Evolutionary conservation across 768 basidiomycete genomes (phyloP), one percentile per base, ranked within the genome.

Genomic region (Auricularia sp.): DNA sequence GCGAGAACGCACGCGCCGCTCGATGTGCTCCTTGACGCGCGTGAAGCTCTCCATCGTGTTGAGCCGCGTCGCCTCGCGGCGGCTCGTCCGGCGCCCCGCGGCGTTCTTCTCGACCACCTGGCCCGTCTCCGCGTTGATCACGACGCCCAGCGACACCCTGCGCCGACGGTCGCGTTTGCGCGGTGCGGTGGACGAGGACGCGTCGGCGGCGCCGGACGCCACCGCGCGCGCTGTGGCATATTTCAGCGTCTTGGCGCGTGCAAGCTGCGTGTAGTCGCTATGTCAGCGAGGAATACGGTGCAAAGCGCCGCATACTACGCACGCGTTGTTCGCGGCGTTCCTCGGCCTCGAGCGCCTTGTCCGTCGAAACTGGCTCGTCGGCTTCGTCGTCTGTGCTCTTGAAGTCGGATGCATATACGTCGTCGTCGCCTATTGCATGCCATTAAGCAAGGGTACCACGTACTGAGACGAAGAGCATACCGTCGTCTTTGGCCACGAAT

Each of bases 341-440:
- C 68, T 90, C 88, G 10, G 87, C 85, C 39, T 76, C 73, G 3
- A 81, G 77, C n/a, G 75, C 76, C 51, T 75, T 79, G 69, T 92
- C 90, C 14, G 68, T 69, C 0, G 77, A 86, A 3, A 76, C 79
- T 4, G 83, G 83, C 18, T 77, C 76, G 11, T 81, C 82, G 43
- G 72, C 77, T 64, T 81, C 83, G 54, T 90, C 90, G 65, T 93
- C 91, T 0, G 91, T 93, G 67, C 87, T 90, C 67, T 85, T 88
- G 70, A 94, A 93, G 72, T 93, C 91, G 10, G 88, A 90, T 67
- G 82, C 90, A 65, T 91, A 90, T 7, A 87, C 72, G 70, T 93
- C 91, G 68, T 89, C 85, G 72, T 94, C 91, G 62, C 90, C 91
- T 91, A 70, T 59, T 60, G 21, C 59, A 14, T 54, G 7, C 36